Evolutionary conservation across 257 asterid species (phyloP).

Genomic region (Echium plantagineum): DNA sequence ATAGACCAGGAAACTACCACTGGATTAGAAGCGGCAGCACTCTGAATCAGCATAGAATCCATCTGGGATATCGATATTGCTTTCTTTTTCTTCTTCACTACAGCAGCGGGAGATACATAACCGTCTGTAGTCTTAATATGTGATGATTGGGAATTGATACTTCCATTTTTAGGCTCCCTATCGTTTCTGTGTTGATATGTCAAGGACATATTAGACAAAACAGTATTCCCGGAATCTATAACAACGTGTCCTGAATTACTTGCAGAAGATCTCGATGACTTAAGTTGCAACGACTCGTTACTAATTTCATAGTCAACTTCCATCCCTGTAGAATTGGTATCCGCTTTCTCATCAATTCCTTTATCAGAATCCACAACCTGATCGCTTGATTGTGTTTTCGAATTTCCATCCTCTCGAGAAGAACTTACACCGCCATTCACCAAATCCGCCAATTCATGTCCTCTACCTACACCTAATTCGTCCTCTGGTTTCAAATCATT

Average conservation of each 20-base stretch:
- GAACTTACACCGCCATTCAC: not conserved
- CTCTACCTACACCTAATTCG: not conserved
- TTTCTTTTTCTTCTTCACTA: constrained; percentile 18
- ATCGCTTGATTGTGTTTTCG: not conserved
- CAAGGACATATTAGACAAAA: not conserved
- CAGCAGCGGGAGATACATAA: constrained; percentile 10
- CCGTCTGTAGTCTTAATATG: constrained; percentile 12
- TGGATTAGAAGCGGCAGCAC: constrained; percentile 14
- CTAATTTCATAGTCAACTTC: not conserved
- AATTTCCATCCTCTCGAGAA: not conserved
- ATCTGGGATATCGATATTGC: constrained; percentile 31
- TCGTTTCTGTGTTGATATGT: no score
- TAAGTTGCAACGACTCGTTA: not conserved
- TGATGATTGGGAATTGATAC: not conserved
- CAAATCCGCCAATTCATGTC: not conserved
- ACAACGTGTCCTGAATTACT: not conserved
- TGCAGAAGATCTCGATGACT: not conserved
- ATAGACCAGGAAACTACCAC: constrained; percentile 25
- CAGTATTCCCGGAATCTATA: not conserved
- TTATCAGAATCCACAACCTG: not conserved
- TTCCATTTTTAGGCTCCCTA: no score
- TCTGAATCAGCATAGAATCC: constrained; percentile 28
- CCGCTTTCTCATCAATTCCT: not conserved
- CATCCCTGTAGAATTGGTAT: not conserved
- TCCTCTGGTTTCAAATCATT: not conserved